These are phyloP conservation scores for Nicotiana undulata DNA, from an alignment of 257 asterid species.

Conservation along the genomic window DNA sequence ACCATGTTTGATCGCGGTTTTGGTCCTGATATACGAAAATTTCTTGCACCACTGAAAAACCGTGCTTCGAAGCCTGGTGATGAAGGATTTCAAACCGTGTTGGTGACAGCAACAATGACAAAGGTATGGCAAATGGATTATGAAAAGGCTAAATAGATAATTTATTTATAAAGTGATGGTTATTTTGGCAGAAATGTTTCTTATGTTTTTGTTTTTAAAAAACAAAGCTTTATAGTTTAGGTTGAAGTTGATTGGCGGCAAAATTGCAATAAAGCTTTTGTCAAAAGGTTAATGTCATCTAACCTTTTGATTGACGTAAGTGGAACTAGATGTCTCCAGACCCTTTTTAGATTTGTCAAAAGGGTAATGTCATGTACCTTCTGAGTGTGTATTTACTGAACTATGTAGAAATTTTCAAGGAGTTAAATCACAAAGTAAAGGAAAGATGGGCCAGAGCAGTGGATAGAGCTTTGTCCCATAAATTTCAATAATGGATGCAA, in stretches of 20 bases:
- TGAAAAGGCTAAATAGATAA: neutral
- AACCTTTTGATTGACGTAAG: neutral
- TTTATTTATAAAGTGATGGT: neutral
- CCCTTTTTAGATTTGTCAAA: neutral
- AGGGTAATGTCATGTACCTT: neutral
- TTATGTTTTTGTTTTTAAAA: neutral
- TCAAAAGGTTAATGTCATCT: neutral
- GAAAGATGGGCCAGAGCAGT: neutral
- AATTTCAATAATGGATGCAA: neutral
- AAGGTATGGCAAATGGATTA: constrained; percentile 38
- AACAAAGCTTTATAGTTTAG: neutral
- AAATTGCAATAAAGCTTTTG: neutral
- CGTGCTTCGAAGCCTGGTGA: constrained; percentile 69
- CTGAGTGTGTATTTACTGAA: neutral
- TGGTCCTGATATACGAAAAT: constrained; percentile 92
- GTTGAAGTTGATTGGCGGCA: neutral
- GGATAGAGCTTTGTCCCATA: neutral
- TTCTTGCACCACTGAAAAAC: constrained; percentile 74
- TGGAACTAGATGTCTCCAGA: neutral
- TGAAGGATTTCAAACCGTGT: constrained; percentile 76
- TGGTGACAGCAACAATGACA: constrained; percentile 98
- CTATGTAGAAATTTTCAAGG: neutral
- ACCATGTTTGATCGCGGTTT: constrained; percentile 99
- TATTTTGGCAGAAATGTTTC: neutral
- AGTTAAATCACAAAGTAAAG: neutral